phyloP scores from a whole-genome alignment of 805 yeast species.

The Zygotorulaspora chibaensis region DNA sequence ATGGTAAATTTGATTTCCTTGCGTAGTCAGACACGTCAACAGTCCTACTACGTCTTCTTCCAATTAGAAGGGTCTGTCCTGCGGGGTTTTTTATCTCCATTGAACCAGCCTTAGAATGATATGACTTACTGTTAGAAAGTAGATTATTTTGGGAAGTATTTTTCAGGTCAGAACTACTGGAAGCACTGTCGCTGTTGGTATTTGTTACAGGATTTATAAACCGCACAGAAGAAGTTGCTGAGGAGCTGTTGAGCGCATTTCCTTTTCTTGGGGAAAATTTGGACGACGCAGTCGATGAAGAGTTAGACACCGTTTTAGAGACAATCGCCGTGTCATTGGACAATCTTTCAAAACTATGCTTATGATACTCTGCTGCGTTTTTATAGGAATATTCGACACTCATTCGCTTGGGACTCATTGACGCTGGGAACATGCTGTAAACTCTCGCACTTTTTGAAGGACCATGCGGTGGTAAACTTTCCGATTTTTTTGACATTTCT shows the following conservation, averaged over 20 bases:
- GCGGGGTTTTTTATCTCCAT: constrained; percentile 9
- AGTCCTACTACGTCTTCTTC: constrained; percentile 33
- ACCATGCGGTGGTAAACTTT: background rate
- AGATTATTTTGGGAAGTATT: background rate
- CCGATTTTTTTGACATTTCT: constrained; percentile 3
- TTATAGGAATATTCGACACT: constrained; percentile 2
- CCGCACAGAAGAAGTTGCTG: constrained; percentile 12
- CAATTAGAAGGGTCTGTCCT: constrained; percentile 6
- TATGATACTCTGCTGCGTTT: background rate
- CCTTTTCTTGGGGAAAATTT: constrained; percentile 10
- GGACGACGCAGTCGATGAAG: constrained; percentile 5
- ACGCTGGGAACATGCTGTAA: background rate
- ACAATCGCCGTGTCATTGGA: background rate
- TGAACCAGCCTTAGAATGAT: constrained; percentile 11
- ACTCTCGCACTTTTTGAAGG: background rate
- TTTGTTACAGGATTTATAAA: constrained; percentile 1
- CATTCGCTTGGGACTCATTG: constrained; percentile 8
- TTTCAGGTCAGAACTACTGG: background rate
- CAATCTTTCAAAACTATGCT: constrained; percentile 1
- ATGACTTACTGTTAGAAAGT: background rate
- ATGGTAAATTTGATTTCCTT: constrained; percentile 4
- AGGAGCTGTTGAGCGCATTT: constrained; percentile 8
- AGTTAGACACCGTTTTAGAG: constrained; percentile 7
- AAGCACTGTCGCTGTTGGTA: background rate
- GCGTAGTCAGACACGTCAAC: constrained; percentile 27